These are phyloP conservation scores for Rosa persica DNA, from an alignment of 306 rosid species.

Conservation along the genomic window DNA sequence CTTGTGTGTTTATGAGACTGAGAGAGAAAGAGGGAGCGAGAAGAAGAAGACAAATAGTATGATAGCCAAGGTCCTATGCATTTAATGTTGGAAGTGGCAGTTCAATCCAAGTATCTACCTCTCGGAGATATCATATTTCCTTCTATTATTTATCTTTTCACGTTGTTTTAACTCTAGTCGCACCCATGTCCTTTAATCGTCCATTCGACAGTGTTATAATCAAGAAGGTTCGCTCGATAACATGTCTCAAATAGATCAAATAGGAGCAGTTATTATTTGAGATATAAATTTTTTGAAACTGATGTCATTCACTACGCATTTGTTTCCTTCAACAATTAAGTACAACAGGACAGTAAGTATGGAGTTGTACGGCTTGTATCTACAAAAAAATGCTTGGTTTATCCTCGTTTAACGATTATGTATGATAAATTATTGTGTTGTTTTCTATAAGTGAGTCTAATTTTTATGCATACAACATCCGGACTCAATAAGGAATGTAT, in stretches of 20 bases:
- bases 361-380: background rate
- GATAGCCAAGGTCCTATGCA: constrained; percentile 54
- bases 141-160: background rate
- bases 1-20: constrained; percentile 22
- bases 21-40: constrained; percentile 33
- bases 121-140: constrained; percentile 14
- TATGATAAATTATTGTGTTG: background rate
- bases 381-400: background rate
- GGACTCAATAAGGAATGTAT: too few species aligned
- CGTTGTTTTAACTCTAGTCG: background rate
- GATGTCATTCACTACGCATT: too few species aligned
- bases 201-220: background rate
- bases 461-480: too few species aligned
- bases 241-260: background rate
- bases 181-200: background rate
- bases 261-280: too few species aligned
- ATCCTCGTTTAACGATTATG: background rate
- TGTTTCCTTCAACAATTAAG: too few species aligned
- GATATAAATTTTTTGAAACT: too few species aligned
- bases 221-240: background rate
- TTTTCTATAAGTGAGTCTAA: background rate
- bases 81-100: constrained; percentile 58
- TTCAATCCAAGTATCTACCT: constrained; percentile 29
- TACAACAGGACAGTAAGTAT: too few species aligned
- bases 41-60: constrained; percentile 74